Evolutionary conservation across 305 asterid species (phyloP), one percentile per base, ranked within the genome.

Genomic region (Nicotiana rustica): DNA sequence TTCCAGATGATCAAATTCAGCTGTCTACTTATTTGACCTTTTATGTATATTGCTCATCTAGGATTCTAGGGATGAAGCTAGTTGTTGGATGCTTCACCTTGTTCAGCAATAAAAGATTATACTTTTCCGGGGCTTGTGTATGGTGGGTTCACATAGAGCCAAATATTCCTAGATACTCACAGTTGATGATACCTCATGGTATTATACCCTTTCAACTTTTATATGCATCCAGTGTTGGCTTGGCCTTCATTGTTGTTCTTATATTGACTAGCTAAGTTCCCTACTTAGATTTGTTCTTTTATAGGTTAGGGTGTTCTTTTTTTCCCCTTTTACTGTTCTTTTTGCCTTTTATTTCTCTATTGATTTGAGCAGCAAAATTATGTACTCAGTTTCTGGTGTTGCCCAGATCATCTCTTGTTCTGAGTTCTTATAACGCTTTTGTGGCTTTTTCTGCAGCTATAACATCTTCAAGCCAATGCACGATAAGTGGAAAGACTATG

Each of bases 401-500:
- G 21, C 62, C 44, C 6, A 10, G 41, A 73, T 73, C 79, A 73
- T 73, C 41, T 25, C 64, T 6, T 59, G 61, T 67, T 67, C 61
- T 12, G 52, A 65, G 3, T 67, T 67, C 61, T 12, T 35, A 65
- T 5, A 67, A 29, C 52, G 36, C 83, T 15, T 31, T 4, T 81
- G 62, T 67, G 79, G 79, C 64, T 67, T 81, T 31, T 67, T 81
- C 84, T 84, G 79, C 96, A 96, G 98, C 78, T 93, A 83, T 86
- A 93, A 94, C 81, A 78, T 80, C 69, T 95, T 90, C 80, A 90
- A 88, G 84, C 96, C 96, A 38, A 90, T 96, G 96, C 97, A 91
- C 62, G 96, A 93, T 83, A 93, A 86, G 92, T 96, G 99, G 98
- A 94, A 90, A 86, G 88, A 89, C 83, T 89, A 90, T 35, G 81